phyloP scores from a whole-genome alignment of 1,284 basidiomycete genomes.

The Tilletia caries region DNA sequence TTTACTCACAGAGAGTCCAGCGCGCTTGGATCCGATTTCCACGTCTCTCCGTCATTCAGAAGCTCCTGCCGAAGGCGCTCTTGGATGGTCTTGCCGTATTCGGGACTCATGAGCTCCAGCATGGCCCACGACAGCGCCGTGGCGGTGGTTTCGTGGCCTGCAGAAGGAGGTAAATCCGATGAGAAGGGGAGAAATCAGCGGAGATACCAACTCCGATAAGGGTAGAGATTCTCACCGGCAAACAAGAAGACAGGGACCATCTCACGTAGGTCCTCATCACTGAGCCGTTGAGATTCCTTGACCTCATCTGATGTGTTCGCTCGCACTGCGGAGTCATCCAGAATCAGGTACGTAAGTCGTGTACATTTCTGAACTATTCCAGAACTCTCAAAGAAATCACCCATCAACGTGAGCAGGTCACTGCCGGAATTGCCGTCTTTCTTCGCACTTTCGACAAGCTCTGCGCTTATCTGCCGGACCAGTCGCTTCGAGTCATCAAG shows the following conservation, averaged over 20 bases:
- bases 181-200: not conserved
- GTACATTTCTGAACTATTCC: not conserved
- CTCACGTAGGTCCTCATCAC: not conserved
- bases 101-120: not conserved
- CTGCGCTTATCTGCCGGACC: not conserved
- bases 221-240: not conserved
- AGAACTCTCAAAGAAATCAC: not conserved
- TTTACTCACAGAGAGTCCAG: slow-evolving; percentile 8
- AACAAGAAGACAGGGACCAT: slow-evolving; percentile 1
- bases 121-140: slow-evolving; percentile 6
- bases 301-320: slow-evolving; percentile 6
- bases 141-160: slow-evolving; percentile 7
- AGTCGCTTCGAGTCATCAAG: not conserved
- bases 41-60: not conserved
- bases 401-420: slow-evolving; percentile 6
- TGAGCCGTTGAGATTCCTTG: slow-evolving; percentile 6
- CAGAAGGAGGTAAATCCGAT: not conserved
- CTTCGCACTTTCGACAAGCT: slow-evolving; percentile 5
- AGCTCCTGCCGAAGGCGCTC: not conserved
- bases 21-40: not conserved
- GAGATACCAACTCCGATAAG: not conserved
- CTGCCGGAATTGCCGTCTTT: not conserved
- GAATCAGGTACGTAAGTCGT: not conserved
- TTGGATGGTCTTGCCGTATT: not conserved
- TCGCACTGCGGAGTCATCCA: not conserved